A percentile compares a stretch with the other conserved stretches of the same genome.
Conservation (phyloP, 352 stramenopile genomes). For the Phytophthora pistaciae region DNA sequence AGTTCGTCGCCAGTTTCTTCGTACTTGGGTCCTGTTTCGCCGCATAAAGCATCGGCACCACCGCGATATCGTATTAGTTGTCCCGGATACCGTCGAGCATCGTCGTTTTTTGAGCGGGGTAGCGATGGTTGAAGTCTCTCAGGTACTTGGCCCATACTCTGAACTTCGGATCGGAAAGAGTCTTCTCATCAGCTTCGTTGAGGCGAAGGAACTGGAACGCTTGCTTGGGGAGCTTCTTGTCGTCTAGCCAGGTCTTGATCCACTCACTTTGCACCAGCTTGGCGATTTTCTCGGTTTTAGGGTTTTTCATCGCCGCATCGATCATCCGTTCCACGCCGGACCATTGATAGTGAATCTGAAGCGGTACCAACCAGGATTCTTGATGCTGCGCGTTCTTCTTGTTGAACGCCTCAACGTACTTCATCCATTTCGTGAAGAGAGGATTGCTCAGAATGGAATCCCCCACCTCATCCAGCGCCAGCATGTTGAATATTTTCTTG, state of each 20-base stretch:
- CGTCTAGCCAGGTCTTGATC: background rate
- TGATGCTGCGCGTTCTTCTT: background rate
- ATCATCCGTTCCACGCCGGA: background rate
- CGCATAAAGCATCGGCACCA: background rate
- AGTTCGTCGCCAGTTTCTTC: background rate
- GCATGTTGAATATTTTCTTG: too few species aligned
- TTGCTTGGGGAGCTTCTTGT: background rate
- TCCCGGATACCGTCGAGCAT: background rate
- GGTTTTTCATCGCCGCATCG: background rate
- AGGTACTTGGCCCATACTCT: background rate
- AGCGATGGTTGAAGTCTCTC: background rate
- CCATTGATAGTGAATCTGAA: too few species aligned
- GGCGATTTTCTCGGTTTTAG: background rate
- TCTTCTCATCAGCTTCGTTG: background rate
- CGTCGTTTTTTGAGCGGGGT: background rate
- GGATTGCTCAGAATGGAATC: background rate
- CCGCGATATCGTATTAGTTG: background rate
- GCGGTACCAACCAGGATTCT: background rate
- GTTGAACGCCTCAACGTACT: background rate
- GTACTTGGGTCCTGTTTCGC: background rate
- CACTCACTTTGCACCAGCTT: background rate
- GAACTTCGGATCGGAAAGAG: background rate
- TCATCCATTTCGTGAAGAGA: background rate
- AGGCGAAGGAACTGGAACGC: background rate
- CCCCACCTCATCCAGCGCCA: too few species aligned